These are phyloP conservation scores for Cladosporium phlei DNA, from an alignment of 2,329 filamentous ascomycete species.

Conservation along the genomic window DNA sequence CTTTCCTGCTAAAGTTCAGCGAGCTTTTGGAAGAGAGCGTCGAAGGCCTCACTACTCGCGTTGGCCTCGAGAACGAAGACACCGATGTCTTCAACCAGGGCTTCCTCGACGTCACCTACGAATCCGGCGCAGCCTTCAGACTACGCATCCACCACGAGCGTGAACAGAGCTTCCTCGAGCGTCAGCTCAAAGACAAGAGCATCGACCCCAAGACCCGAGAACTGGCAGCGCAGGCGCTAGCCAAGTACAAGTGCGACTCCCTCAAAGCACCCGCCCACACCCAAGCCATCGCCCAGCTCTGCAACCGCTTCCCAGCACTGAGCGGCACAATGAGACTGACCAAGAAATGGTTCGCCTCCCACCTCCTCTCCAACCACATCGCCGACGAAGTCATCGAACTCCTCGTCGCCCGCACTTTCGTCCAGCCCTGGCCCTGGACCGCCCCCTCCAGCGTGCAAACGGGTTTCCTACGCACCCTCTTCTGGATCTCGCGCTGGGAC, in stretches of 20 bases:
- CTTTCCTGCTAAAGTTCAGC: conserved; percentile 72
- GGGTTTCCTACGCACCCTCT: conserved; percentile 75
- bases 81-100: conserved; percentile 68
- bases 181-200: conserved; percentile 69
- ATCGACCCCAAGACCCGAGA: conserved; percentile 62
- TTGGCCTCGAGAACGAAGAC: conserved; percentile 75
- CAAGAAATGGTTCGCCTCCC: conserved; percentile 84
- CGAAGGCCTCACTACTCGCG: conserved; percentile 57
- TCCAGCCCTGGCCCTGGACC: conserved; percentile 75
- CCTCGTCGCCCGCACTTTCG: conserved; percentile 70
- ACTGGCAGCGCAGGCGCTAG: conserved; percentile 64
- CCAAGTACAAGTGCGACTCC: conserved; percentile 66
- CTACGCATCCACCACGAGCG: conserved; percentile 84
- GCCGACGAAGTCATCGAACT: conserved; percentile 80
- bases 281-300: conserved; percentile 73
- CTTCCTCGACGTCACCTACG: conserved; percentile 76
- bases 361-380: conserved; percentile 74
- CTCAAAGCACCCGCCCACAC: conserved; percentile 71
- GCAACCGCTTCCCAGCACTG: conserved; percentile 72
- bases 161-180: conserved; percentile 74
- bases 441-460: conserved; percentile 70
- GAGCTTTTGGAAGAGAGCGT: conserved; percentile 63
- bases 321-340: conserved; percentile 77
- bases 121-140: conserved; percentile 69
- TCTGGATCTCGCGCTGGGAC: conserved; percentile 82